phyloP scores from a whole-genome alignment of 106 monocot species.

The Phalaenopsis equestris region DNA sequence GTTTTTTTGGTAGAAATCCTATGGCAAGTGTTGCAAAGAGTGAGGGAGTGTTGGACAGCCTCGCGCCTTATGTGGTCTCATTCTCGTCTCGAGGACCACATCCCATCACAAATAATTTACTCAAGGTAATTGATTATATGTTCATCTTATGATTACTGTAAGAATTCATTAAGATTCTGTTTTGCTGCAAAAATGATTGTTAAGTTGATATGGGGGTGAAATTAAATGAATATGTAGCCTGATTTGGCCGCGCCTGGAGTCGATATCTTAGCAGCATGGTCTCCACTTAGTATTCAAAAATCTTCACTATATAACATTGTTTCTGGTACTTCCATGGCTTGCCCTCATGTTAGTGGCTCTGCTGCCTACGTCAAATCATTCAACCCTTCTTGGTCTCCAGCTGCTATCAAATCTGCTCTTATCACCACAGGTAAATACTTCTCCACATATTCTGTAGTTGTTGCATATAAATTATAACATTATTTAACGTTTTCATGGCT shows the following conservation, averaged over 20 bases:
- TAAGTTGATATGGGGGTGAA: background rate
- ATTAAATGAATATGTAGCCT: slow-evolving; percentile 3
- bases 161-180: background rate
- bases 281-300: background rate
- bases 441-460: no score
- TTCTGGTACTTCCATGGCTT: slow-evolving; percentile 39
- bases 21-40: slow-evolving; percentile 21
- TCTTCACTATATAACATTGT: slow-evolving; percentile 16
- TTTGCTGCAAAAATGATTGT: background rate
- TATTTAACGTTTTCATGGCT: background rate
- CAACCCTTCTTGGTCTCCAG: slow-evolving; percentile 29
- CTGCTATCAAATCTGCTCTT: slow-evolving; percentile 26
- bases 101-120: slow-evolving; percentile 19
- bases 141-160: background rate
- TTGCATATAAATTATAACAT: no score
- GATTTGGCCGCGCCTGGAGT: slow-evolving; percentile 17
- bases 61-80: slow-evolving; percentile 13
- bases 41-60: slow-evolving; percentile 6
- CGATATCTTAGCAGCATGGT: slow-evolving; percentile 17
- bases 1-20: slow-evolving; percentile 10
- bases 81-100: slow-evolving; percentile 34
- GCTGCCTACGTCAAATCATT: slow-evolving; percentile 32
- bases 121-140: slow-evolving; percentile 13
- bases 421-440: slow-evolving; percentile 33
- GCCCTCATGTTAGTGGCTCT: slow-evolving; percentile 20